Evolutionary conservation across 2,329 filamentous ascomycete genomes (phyloP).

Genomic region (Colletotrichum tofieldiae): DNA sequence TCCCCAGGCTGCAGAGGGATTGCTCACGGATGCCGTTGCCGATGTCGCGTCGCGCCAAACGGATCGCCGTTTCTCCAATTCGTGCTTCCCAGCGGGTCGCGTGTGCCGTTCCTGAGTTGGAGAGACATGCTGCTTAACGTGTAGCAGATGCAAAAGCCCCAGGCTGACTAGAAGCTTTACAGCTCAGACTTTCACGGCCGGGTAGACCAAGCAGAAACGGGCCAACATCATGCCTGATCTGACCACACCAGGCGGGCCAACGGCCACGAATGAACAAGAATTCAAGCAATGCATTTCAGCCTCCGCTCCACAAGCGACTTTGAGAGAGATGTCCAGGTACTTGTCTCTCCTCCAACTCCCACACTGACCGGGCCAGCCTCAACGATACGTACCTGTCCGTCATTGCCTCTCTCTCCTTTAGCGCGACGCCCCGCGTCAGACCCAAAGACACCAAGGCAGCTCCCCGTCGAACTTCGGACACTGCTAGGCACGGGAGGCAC

Average conservation of each 20-base stretch:
- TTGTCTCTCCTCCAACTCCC: too few relatives aligned
- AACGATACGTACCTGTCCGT: too few relatives aligned
- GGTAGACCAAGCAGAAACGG: not conserved
- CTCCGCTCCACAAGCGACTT: not conserved
- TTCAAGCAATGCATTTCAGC: not conserved
- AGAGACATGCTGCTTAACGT: not conserved
- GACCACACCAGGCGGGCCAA: not conserved
- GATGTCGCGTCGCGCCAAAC: too few relatives aligned
- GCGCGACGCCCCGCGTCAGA: not conserved
- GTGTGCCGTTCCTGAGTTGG: not conserved
- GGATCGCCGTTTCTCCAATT: not conserved
- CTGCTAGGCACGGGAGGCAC: too few relatives aligned
- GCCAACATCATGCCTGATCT: slow-evolving; percentile 2
- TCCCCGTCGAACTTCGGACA: not conserved
- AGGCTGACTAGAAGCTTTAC: not conserved
- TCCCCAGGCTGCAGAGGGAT: not conserved
- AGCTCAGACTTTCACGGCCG: not conserved
- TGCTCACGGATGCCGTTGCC: too few relatives aligned
- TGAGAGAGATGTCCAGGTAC: not conserved
- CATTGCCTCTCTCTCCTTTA: too few relatives aligned
- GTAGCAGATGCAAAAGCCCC: not conserved
- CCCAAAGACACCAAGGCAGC: not conserved
- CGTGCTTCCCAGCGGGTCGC: not conserved
- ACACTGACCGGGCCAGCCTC: too few relatives aligned
- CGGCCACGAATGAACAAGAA: not conserved